A percentile compares a stretch with the other conserved stretches of the same genome.
Evolutionary conservation across 495 filamentous ascomycete species (phyloP).

Genomic region (Wilcoxina mikolae): DNA sequence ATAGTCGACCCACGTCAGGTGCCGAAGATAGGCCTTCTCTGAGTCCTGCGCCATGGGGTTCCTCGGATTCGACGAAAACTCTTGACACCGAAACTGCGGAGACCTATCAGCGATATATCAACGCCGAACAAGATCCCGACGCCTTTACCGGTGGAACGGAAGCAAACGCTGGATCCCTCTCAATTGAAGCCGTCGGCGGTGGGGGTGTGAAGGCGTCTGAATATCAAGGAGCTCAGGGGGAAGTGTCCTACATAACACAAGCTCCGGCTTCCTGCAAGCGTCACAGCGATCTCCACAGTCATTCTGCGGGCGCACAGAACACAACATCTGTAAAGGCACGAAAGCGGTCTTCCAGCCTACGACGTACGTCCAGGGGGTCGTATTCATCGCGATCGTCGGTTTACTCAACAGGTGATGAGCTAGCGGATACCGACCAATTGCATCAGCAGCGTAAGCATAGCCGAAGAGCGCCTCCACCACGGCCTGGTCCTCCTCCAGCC

Average conservation of each 20-base stretch:
- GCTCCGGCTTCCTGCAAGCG: neutral
- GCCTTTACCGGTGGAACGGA: neutral
- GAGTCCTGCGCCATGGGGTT: constrained; percentile 10
- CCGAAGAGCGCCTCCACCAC: constrained; percentile 22
- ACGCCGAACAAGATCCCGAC: constrained; percentile 6
- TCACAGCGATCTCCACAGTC: neutral
- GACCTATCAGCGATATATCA: constrained; percentile 19
- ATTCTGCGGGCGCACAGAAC: constrained; percentile 6
- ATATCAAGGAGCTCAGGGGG: neutral
- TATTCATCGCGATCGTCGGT: constrained; percentile 17
- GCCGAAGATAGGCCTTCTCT: constrained; percentile 4
- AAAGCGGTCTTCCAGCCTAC: constrained; percentile 2
- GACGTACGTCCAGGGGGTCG: neutral
- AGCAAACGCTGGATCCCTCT: neutral
- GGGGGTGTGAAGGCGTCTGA: neutral
- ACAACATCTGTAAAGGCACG: neutral
- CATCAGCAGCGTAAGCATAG: constrained; percentile 15
- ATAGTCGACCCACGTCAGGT: constrained; percentile 10
- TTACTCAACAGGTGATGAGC: constrained; percentile 15
- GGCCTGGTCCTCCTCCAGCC: constrained; percentile 32
- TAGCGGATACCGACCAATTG: constrained; percentile 17
- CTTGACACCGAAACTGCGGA: constrained; percentile 16
- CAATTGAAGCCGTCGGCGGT: constrained; percentile 18
- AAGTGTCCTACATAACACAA: no score
- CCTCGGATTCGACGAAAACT: constrained; percentile 12